Conservation (phyloP, 1,284 basidiomycete species). For the Pascua guehoae region DNA sequence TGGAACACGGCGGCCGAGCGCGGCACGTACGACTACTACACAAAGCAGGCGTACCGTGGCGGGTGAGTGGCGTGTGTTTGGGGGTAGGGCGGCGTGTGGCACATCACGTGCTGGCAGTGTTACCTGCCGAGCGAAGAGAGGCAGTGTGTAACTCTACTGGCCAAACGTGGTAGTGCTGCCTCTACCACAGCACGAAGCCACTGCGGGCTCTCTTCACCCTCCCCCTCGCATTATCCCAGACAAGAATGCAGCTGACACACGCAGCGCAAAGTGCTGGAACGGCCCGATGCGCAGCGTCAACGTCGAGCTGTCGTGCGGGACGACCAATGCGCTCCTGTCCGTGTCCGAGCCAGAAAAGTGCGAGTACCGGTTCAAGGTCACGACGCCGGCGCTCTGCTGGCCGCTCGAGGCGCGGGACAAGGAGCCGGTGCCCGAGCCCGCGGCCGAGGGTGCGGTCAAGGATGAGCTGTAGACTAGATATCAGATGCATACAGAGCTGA, state of each 20-base stretch:
- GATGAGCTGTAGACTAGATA: conserved; percentile 32
- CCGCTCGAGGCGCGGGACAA: conserved; percentile 47
- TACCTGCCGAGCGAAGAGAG: no score
- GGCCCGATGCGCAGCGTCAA: conserved; percentile 68
- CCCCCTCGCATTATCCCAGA: no score
- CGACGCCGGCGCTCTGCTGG: conserved; percentile 83
- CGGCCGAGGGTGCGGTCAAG: conserved; percentile 18
- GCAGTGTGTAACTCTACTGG: no score
- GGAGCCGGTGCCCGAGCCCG: neutral
- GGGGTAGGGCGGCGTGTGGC: no score
- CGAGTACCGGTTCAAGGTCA: conserved; percentile 85
- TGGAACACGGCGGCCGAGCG: conserved; percentile 63
- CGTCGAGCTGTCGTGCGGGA: conserved; percentile 80
- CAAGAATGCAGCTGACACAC: neutral
- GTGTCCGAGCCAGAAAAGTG: conserved; percentile 94
- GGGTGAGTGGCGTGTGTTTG: conserved; percentile 52
- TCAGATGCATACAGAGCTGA: neutral
- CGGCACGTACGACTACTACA: conserved; percentile 71
- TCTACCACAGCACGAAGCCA: no score
- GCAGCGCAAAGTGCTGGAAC: conserved; percentile 84
- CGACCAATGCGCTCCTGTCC: conserved; percentile 74
- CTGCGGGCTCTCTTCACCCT: no score
- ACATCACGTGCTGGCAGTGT: no score
- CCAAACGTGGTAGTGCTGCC: no score
- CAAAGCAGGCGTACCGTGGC: conserved; percentile 72